These are phyloP conservation scores for Miscanthus lutarioriparius DNA, from an alignment of 176 grass and related monocot species.

Conservation along the genomic window DNA sequence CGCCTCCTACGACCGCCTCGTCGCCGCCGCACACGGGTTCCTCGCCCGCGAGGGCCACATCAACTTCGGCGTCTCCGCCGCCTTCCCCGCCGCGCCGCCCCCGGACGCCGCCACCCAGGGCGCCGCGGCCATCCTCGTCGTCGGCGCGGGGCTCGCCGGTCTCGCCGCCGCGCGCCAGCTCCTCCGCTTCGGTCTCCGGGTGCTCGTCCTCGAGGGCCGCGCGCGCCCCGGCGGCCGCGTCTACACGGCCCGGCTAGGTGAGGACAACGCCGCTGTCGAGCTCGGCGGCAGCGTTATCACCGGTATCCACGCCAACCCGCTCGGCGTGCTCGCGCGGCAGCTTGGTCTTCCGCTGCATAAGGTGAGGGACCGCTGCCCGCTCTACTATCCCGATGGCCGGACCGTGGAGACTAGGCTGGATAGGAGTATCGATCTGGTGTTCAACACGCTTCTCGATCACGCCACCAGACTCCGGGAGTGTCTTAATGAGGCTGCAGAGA, in stretches of 20 bases:
- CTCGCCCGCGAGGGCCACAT: slow-evolving; percentile 80
- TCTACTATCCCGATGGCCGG: slow-evolving; percentile 66
- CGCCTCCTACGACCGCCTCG: slow-evolving; percentile 69
- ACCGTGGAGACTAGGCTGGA: slow-evolving; percentile 55
- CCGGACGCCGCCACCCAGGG: slow-evolving; percentile 20
- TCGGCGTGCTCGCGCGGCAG: slow-evolving; percentile 87
- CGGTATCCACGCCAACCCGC: slow-evolving; percentile 90
- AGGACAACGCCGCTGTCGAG: slow-evolving; percentile 55
- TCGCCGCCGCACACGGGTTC: slow-evolving; percentile 67
- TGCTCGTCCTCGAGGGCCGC: slow-evolving; percentile 76
- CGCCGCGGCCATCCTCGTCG: slow-evolving; percentile 51
- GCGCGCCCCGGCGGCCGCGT: slow-evolving; percentile 83
- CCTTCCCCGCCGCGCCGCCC: slow-evolving; percentile 57
- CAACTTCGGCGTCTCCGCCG: slow-evolving; percentile 84
- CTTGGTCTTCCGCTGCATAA: slow-evolving; percentile 84
- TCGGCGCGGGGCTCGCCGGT: slow-evolving; percentile 78
- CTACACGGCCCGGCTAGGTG: slow-evolving; percentile 57
- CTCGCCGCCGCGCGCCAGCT: slow-evolving; percentile 85
- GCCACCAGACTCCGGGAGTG: slow-evolving; percentile 63
- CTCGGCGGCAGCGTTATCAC: slow-evolving; percentile 94
- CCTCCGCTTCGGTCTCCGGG: slow-evolving; percentile 65
- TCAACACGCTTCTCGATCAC: slow-evolving; percentile 87
- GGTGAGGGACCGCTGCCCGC: slow-evolving; percentile 76
- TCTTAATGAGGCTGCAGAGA: slow-evolving; percentile 53
- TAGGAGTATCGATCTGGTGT: slow-evolving; percentile 55